A percentile compares a stretch with the other conserved stretches of the same genome.
phyloP scores from a whole-genome alignment of 1,139 yeast species.

The Protomyces inundatus region DNA sequence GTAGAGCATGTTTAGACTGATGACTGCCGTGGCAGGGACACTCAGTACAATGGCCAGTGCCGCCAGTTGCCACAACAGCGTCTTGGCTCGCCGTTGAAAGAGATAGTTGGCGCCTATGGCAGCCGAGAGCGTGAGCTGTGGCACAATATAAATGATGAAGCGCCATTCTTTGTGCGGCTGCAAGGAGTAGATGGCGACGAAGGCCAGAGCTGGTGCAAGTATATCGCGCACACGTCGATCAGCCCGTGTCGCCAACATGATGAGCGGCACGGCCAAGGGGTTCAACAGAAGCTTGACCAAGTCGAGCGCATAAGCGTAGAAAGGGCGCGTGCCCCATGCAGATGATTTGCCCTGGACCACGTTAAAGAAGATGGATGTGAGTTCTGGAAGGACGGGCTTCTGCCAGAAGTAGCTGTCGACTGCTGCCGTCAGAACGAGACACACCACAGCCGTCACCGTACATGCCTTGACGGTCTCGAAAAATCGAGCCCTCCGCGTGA shows the following conservation, averaged over 20 bases:
- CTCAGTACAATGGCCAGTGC: slow-evolving; percentile 35
- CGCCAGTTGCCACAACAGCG: slow-evolving; percentile 33
- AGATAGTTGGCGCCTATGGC: slow-evolving; percentile 54
- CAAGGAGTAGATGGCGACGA: slow-evolving; percentile 58
- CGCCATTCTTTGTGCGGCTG: slow-evolving; percentile 97
- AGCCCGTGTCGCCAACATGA: slow-evolving; percentile 44
- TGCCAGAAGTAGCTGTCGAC: slow-evolving; percentile 82
- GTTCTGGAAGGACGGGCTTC: slow-evolving; percentile 57
- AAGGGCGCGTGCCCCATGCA: slow-evolving; percentile 60
- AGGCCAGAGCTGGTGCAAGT: slow-evolving; percentile 38
- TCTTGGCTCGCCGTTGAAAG: slow-evolving; percentile 35
- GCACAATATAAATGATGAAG: slow-evolving; percentile 69
- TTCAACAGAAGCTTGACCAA: slow-evolving; percentile 54
- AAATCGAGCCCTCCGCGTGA: slow-evolving; percentile 45
- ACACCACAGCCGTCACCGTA: slow-evolving; percentile 52
- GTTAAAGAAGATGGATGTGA: slow-evolving; percentile 66
- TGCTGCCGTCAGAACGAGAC: slow-evolving; percentile 47
- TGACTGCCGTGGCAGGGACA: slow-evolving; percentile 41
- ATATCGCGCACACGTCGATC: slow-evolving; percentile 17
- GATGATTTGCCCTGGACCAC: slow-evolving; percentile 65
- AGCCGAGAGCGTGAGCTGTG: slow-evolving; percentile 60
- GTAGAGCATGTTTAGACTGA: slow-evolving; percentile 53
- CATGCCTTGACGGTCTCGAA: slow-evolving; percentile 43
- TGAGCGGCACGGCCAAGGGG: slow-evolving; percentile 50
- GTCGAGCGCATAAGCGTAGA: slow-evolving; percentile 47